Evolutionary conservation across 2,329 filamentous ascomycete species (phyloP).

Genomic region (Botrytis paeoniae): DNA sequence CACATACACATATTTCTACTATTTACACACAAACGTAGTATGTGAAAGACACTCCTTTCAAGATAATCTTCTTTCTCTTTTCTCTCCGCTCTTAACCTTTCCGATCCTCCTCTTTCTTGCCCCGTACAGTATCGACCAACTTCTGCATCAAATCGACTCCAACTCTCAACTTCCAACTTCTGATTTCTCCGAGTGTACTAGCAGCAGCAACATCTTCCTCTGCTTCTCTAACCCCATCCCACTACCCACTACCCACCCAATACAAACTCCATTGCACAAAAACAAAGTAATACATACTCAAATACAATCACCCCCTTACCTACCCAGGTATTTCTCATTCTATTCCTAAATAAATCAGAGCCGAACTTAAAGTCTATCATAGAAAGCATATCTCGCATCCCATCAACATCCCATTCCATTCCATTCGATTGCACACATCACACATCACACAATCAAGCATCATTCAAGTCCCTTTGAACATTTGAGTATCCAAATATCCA

Average conservation of each 20-base stretch:
- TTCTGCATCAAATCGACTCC: too few species aligned
- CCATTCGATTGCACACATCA: too few species aligned
- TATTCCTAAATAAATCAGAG: too few species aligned
- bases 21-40: not conserved
- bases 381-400: too few species aligned
- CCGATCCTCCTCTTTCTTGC: fast-evolving
- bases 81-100: not conserved
- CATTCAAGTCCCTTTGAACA: too few species aligned
- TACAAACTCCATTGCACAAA: not conserved
- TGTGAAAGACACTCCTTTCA: not conserved
- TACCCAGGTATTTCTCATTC: too few species aligned
- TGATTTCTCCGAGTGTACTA: too few species aligned
- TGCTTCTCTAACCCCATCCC: not conserved
- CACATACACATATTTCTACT: not conserved
- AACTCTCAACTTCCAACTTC: too few species aligned
- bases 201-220: not conserved
- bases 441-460: too few species aligned
- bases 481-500: not conserved
- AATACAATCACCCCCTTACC: too few species aligned
- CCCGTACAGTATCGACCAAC: not conserved
- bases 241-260: not conserved
- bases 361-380: too few species aligned
- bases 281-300: not conserved
- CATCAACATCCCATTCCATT: too few species aligned
- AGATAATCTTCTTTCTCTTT: not conserved